phyloP scores from a whole-genome alignment of 2,329 filamentous ascomycete genomes.

The Claviceps monticola region DNA sequence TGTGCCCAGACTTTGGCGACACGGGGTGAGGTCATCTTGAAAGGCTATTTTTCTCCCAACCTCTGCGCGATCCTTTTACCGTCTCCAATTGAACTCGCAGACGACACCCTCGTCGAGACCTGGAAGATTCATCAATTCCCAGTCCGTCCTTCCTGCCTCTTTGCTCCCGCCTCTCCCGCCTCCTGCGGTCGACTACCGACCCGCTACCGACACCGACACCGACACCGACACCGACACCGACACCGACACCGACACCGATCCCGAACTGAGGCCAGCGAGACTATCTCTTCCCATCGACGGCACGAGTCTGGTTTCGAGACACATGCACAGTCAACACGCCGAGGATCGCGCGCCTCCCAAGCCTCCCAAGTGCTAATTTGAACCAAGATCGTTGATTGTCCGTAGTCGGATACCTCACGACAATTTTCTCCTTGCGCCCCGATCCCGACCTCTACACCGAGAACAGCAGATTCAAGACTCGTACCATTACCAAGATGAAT shows the following conservation, averaged over 20 bases:
- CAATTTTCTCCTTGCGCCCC: not conserved
- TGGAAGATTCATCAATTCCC: not conserved
- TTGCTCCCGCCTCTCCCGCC: not conserved
- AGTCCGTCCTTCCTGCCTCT: not conserved
- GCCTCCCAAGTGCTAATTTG: not conserved
- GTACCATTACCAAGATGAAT: conserved; percentile 11
- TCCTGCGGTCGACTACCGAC: not conserved
- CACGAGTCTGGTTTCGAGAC: conserved; percentile 2
- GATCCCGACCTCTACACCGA: not conserved
- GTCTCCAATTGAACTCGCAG: not conserved
- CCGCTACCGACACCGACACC: not conserved
- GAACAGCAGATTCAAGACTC: not conserved
- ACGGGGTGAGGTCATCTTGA: conserved; percentile 1
- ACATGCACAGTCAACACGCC: not conserved
- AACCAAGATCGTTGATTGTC: not conserved
- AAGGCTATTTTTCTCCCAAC: not conserved
- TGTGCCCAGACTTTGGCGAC: not conserved
- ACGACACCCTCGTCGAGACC: not conserved
- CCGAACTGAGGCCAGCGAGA: not conserved
- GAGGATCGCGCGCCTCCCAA: not conserved
- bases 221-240: not conserved
- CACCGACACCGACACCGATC: not conserved
- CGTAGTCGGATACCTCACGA: not conserved
- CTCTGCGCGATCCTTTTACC: not conserved
- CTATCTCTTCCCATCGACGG: not conserved